These are phyloP conservation scores for Phytophthora podocarpi DNA, from an alignment of 352 stramenopile species.

Conservation along the genomic window DNA sequence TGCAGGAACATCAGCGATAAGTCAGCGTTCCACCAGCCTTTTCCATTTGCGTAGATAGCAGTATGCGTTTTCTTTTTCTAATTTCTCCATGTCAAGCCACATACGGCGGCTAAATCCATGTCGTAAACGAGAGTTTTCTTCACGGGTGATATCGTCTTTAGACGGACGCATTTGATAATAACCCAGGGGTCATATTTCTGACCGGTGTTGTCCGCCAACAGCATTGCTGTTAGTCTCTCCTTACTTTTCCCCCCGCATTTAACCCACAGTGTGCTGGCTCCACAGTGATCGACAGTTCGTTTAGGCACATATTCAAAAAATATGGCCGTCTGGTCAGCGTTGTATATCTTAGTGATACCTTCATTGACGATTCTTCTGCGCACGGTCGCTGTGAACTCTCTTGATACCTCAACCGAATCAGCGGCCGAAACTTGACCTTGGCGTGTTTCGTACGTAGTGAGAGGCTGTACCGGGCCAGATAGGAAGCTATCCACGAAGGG, in stretches of 20 bases:
- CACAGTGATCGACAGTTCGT: conserved; percentile 12
- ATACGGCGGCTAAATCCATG: conserved; percentile 36
- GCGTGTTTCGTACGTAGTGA: conserved; percentile 3
- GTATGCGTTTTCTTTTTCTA: conserved; percentile 8
- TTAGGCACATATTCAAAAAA: conserved; percentile 35
- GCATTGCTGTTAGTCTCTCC: conserved; percentile 19
- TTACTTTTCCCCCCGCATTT: conserved; percentile 27
- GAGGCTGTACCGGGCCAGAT: conserved; percentile 4
- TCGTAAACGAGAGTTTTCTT: conserved; percentile 15
- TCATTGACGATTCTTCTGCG: conserved; percentile 1
- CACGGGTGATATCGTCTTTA: conserved; percentile 1
- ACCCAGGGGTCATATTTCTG: conserved; percentile 22
- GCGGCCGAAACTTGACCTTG: neutral
- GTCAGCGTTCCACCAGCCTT: conserved; percentile 21
- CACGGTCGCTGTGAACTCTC: conserved; percentile 6
- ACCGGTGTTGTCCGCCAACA: conserved; percentile 10
- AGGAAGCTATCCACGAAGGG: conserved; percentile 5
- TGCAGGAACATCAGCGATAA: conserved; percentile 19
- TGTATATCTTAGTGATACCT: conserved; percentile 16
- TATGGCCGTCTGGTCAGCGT: conserved; percentile 32
- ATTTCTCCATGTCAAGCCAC: conserved; percentile 20
- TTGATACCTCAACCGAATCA: neutral
- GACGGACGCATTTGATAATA: conserved; percentile 23
- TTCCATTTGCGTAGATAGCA: conserved; percentile 30
- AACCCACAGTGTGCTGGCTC: conserved; percentile 25